These are phyloP conservation scores for Gracilaria domingensis DNA, from an alignment of 23 red algal species.

Conservation along the genomic window DNA sequence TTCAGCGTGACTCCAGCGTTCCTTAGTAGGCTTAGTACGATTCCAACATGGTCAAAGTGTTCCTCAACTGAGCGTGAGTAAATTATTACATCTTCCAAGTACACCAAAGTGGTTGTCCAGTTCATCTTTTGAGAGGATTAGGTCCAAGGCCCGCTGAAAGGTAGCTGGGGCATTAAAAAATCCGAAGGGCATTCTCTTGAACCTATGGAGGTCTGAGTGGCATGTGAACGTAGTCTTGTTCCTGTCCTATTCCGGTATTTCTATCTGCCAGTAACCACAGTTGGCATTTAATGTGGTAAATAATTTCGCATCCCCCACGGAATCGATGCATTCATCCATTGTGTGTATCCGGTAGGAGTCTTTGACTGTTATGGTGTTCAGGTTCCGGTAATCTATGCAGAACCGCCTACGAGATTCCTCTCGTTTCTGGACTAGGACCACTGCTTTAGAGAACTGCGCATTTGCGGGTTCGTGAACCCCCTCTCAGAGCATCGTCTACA, in stretches of 20 bases:
- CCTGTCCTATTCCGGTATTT: neutral
- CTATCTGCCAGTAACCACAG: constrained; percentile 56
- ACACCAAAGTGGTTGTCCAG: neutral
- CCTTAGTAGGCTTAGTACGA: neutral
- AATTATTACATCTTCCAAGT: constrained; percentile 17
- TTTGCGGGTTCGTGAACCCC: neutral
- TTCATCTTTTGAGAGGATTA: neutral
- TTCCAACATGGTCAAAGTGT: neutral
- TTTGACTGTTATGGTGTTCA: constrained; percentile 29
- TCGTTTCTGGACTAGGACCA: neutral
- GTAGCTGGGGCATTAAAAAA: constrained; percentile 19
- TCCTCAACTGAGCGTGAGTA: constrained; percentile 5
- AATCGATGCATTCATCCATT: constrained; percentile 65
- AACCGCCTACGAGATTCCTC: neutral
- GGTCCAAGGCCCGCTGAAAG: constrained; percentile 9
- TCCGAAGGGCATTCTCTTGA: neutral
- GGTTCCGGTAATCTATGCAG: constrained; percentile 3
- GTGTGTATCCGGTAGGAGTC: constrained; percentile 30
- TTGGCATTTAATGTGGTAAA: constrained; percentile 44
- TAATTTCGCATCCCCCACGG: constrained; percentile 20
- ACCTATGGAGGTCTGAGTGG: neutral
- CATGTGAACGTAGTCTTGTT: constrained; percentile 26
- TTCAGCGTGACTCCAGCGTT: constrained; percentile 12
- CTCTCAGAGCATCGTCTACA: neutral
- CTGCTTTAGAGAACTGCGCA: neutral